Evolutionary conservation across 306 rosid genomes (phyloP).

Genomic region (Sophora flavescens): DNA sequence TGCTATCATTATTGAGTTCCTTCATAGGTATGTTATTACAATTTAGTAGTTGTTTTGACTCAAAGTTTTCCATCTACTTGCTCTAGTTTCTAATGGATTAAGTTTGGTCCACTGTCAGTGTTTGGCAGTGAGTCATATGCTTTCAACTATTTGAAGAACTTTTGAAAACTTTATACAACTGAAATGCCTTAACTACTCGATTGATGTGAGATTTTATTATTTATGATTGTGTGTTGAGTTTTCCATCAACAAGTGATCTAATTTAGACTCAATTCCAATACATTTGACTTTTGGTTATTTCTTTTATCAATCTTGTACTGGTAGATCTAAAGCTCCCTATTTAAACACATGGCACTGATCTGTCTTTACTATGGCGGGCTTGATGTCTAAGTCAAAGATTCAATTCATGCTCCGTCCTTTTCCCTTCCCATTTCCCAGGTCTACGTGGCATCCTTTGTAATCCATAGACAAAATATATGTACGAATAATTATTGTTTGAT

Average conservation of each 20-base stretch:
- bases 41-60: conserved; percentile 34
- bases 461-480: conserved; percentile 8
- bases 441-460: conserved; percentile 10
- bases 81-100: conserved; percentile 31
- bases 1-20: conserved; percentile 82
- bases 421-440: background rate
- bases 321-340: conserved; percentile 22
- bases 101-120: conserved; percentile 26
- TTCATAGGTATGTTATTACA: conserved; percentile 68
- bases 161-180: conserved; percentile 15
- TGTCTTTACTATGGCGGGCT: background rate
- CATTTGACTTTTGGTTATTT: background rate
- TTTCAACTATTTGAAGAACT: background rate
- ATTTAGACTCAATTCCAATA: background rate
- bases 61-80: conserved; percentile 25
- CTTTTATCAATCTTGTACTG: background rate
- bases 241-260: no score
- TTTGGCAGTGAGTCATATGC: background rate
- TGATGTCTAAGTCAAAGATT: background rate
- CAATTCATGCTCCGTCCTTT: background rate
- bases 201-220: background rate
- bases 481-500: background rate
- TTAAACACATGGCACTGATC: background rate
- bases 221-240: conserved; percentile 1
- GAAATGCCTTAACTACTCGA: conserved; percentile 19